These are phyloP conservation scores for Vishniacozyma victoriae DNA, from an alignment of 768 basidiomycete genomes.

Conservation along the genomic window DNA sequence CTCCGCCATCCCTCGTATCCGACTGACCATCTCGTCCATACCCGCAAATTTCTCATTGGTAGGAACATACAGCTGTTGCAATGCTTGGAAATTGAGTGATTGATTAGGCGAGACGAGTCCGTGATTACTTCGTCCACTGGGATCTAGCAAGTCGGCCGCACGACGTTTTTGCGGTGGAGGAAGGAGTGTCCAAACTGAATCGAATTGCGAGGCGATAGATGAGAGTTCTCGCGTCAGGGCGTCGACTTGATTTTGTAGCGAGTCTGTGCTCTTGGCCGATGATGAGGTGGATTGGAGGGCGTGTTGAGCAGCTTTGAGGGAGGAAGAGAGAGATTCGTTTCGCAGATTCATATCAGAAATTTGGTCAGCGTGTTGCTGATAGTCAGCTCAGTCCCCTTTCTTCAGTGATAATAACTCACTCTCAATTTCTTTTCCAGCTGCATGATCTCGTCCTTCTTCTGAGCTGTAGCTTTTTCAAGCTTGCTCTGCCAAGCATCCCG, in stretches of 20 bases:
- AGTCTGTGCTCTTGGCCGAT: constrained; percentile 14
- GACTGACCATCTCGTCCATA: constrained; percentile 66
- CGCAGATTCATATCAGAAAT: constrained; percentile 32
- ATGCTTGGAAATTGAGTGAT: constrained; percentile 76
- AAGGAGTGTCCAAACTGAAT: constrained; percentile 70
- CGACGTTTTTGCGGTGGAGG: constrained; percentile 80
- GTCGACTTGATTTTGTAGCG: constrained; percentile 27
- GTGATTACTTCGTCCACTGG: constrained; percentile 36
- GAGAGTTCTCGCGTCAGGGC: constrained; percentile 52
- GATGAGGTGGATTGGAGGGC: constrained; percentile 16
- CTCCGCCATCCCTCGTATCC: constrained; percentile 71
- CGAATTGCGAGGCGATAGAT: constrained; percentile 59
- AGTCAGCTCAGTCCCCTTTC: neutral
- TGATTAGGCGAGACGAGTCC: constrained; percentile 51
- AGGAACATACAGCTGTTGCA: constrained; percentile 70
- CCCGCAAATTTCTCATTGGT: constrained; percentile 54
- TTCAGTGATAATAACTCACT: constrained; percentile 15
- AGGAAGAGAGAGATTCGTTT: constrained; percentile 39
- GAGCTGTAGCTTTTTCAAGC: constrained; percentile 26
- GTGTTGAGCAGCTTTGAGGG: constrained; percentile 33
- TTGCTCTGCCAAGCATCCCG: constrained; percentile 34
- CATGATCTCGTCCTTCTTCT: constrained; percentile 7
- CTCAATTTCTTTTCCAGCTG: constrained; percentile 19
- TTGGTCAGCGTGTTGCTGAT: constrained; percentile 28
- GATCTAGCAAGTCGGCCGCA: constrained; percentile 47